phyloP scores from a whole-genome alignment of 768 basidiomycete genomes.

The Sarcodon sp. region DNA sequence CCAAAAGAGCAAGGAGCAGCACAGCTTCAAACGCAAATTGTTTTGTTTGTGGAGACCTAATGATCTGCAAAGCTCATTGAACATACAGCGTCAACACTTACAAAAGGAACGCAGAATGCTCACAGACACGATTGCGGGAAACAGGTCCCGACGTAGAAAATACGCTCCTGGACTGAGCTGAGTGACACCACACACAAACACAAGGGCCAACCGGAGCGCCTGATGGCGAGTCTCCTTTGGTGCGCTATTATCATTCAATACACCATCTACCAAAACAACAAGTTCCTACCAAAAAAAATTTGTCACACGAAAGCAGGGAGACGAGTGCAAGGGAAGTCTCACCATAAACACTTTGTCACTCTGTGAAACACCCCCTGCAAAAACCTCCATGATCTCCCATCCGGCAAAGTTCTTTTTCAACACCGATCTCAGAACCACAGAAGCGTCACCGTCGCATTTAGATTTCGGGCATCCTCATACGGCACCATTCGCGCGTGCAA shows the following conservation, averaged over 20 bases:
- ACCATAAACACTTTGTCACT: slow-evolving; percentile 51
- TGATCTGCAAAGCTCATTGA: slow-evolving; percentile 25
- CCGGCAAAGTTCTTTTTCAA: slow-evolving; percentile 48
- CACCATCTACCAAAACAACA: too few relatives aligned
- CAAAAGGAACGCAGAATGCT: slow-evolving; percentile 10
- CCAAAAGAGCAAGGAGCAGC: slow-evolving; percentile 47
- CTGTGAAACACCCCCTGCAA: slow-evolving; percentile 44
- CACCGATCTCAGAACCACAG: slow-evolving; percentile 30
- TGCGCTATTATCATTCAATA: too few relatives aligned
- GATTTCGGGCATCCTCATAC: slow-evolving; percentile 21
- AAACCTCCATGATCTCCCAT: slow-evolving; percentile 63
- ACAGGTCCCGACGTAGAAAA: slow-evolving; percentile 50
- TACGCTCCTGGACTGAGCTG: slow-evolving; percentile 64
- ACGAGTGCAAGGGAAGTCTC: slow-evolving; percentile 5
- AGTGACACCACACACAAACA: slow-evolving; percentile 43
- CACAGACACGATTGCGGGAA: slow-evolving; percentile 38
- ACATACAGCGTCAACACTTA: neutral
- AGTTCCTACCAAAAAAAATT: too few relatives aligned
- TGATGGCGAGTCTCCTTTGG: slow-evolving; percentile 27
- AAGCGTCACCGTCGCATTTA: slow-evolving; percentile 40
- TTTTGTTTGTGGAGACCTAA: slow-evolving; percentile 41
- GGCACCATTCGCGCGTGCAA: slow-evolving; percentile 20
- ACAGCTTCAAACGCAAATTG: slow-evolving; percentile 46
- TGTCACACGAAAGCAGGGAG: too few relatives aligned
- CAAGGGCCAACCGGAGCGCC: slow-evolving; percentile 41